phyloP scores from a whole-genome alignment of 352 stramenopile genomes.

The Phytophthora pini region DNA sequence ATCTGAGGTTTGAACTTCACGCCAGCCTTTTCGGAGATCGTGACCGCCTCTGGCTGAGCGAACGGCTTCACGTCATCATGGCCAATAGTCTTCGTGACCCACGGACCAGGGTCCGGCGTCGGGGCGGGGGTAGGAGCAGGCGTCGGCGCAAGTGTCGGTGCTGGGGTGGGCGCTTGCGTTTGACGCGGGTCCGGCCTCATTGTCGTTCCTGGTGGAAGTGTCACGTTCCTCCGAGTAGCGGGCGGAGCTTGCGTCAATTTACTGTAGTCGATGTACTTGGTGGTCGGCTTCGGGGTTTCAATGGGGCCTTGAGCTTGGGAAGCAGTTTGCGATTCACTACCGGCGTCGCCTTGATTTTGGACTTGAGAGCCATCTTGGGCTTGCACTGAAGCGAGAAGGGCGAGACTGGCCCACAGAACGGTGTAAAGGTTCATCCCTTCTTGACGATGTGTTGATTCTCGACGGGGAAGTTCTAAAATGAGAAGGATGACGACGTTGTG shows the following conservation, averaged over 20 bases:
- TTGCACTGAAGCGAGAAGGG: slow-evolving; percentile 6
- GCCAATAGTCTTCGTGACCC: background rate
- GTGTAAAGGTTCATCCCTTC: no score
- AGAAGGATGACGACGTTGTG: no score
- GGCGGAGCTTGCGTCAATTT: slow-evolving; percentile 5
- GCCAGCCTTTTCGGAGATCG: slow-evolving; percentile 11
- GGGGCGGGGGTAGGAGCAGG: no score
- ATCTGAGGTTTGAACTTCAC: slow-evolving; percentile 18
- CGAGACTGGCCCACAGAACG: background rate
- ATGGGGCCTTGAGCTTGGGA: background rate
- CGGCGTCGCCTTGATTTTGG: background rate
- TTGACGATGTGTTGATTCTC: no score
- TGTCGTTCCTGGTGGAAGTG: background rate
- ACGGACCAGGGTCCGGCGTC: slow-evolving; percentile 8
- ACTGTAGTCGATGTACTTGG: slow-evolving; percentile 8
- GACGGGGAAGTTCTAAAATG: no score
- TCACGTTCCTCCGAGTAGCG: background rate
- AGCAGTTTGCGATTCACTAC: no score
- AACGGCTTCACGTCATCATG: slow-evolving; percentile 7
- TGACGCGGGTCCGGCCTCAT: background rate
- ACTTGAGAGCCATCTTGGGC: background rate
- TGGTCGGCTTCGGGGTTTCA: slow-evolving; percentile 4
- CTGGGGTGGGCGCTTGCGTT: background rate
- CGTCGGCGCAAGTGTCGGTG: background rate
- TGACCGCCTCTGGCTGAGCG: slow-evolving; percentile 3